These are phyloP conservation scores for Elaeis guineensis DNA, from an alignment of 176 grass and related monocot genomes.

Conservation along the genomic window DNA sequence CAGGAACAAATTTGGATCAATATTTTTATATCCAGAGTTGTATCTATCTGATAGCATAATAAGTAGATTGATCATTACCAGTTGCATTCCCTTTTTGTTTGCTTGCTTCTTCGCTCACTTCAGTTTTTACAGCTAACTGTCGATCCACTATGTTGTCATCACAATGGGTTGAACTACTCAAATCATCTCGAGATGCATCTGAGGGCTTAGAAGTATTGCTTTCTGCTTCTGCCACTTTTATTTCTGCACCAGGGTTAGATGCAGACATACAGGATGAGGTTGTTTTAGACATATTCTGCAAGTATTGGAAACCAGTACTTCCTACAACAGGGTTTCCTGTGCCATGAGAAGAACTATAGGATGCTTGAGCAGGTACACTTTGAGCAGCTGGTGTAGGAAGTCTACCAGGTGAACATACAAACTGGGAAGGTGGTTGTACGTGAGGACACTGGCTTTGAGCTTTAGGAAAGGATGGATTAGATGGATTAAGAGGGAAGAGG, in stretches of 20 bases:
- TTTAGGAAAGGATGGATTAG: conserved; percentile 8
- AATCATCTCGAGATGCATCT: conserved; percentile 14
- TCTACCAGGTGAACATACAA: too few species aligned
- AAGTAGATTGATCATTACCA: background rate
- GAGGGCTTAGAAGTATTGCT: background rate
- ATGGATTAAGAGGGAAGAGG: conserved; percentile 15
- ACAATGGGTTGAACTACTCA: background rate
- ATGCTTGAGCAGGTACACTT: background rate
- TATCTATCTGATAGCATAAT: background rate
- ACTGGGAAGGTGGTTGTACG: too few species aligned
- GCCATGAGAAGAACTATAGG: background rate
- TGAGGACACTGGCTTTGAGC: conserved; percentile 1
- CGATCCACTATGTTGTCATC: background rate
- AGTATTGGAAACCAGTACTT: background rate
- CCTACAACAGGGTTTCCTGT: background rate
- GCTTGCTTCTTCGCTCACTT: background rate
- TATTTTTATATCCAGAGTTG: too few species aligned
- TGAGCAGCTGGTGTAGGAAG: background rate
- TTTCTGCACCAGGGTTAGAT: background rate
- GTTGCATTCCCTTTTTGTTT: background rate
- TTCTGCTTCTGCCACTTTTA: background rate
- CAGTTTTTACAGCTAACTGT: background rate
- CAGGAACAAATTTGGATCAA: background rate
- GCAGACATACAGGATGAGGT: background rate
- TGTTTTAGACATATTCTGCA: background rate